A percentile compares a stretch with the other conserved stretches of the same genome.
phyloP scores from a whole-genome alignment of 2,329 filamentous ascomycete genomes.

The Lasiodiplodia gonubiensis region DNA sequence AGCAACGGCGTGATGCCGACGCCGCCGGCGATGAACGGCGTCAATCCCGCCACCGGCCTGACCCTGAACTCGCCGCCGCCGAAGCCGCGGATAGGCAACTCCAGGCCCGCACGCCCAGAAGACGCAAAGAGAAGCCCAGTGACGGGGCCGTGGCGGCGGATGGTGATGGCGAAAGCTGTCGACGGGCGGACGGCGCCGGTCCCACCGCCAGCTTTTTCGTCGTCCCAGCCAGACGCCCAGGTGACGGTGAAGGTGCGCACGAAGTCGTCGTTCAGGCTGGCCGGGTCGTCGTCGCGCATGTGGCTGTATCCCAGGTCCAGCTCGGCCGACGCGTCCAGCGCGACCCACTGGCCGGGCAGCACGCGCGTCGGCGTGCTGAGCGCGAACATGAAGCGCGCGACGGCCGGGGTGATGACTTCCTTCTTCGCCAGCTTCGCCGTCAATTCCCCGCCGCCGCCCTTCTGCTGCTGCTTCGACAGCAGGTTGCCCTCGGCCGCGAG shows the following conservation, averaged over 20 bases:
- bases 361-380: slow-evolving; percentile 56
- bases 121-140: slow-evolving; percentile 67
- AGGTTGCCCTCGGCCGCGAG: slow-evolving; percentile 63
- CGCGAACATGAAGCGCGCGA: slow-evolving; percentile 68
- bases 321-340: slow-evolving; percentile 72
- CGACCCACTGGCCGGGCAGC: slow-evolving; percentile 77
- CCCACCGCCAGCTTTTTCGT: background rate
- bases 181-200: background rate
- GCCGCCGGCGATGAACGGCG: slow-evolving; percentile 74
- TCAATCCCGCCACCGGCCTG: slow-evolving; percentile 31
- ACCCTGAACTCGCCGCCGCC: slow-evolving; percentile 68
- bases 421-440: slow-evolving; percentile 65
- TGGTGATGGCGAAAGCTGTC: slow-evolving; percentile 69
- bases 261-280: slow-evolving; percentile 82
- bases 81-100: slow-evolving; percentile 73
- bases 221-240: slow-evolving; percentile 53
- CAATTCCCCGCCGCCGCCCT: slow-evolving; percentile 29
- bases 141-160: slow-evolving; percentile 66
- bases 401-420: slow-evolving; percentile 66
- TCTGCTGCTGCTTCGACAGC: background rate
- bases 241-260: slow-evolving; percentile 84
- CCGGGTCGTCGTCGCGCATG: slow-evolving; percentile 82
- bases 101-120: slow-evolving; percentile 49
- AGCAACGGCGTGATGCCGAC: slow-evolving; percentile 84
- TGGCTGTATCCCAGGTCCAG: slow-evolving; percentile 77